Conservation (phyloP, 1,284 basidiomycete species). For the Sanghuangporus sanghuang region DNA sequence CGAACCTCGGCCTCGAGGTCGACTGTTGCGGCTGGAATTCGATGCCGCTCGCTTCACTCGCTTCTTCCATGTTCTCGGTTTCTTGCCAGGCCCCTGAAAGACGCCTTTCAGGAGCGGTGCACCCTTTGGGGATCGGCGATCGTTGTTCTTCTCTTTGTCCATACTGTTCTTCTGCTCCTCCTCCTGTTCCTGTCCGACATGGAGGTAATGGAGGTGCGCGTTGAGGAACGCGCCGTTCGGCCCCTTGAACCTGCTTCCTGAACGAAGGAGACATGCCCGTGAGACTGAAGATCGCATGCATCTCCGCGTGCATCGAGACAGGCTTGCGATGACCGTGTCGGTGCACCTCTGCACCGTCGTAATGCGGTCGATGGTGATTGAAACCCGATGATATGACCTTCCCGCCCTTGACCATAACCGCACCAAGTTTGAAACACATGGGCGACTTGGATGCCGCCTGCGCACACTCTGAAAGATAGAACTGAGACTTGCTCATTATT, state of each 20-base stretch:
- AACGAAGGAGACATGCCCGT: slow-evolving; percentile 49
- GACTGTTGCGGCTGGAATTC: neutral
- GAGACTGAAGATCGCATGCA: slow-evolving; percentile 51
- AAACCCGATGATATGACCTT: slow-evolving; percentile 49
- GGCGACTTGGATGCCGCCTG: slow-evolving; percentile 47
- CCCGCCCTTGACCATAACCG: slow-evolving; percentile 52
- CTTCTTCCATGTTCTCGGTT: slow-evolving; percentile 17
- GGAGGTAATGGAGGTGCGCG: slow-evolving; percentile 23
- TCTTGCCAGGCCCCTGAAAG: slow-evolving; percentile 21
- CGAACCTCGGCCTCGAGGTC: slow-evolving; percentile 2
- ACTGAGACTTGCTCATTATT: slow-evolving; percentile 44
- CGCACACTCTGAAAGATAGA: slow-evolving; percentile 48
- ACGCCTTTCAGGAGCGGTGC: slow-evolving; percentile 21
- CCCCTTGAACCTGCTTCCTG: slow-evolving; percentile 49
- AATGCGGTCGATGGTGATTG: slow-evolving; percentile 52
- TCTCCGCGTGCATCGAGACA: slow-evolving; percentile 57
- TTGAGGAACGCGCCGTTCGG: slow-evolving; percentile 30
- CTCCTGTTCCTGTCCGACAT: slow-evolving; percentile 21
- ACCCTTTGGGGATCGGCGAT: slow-evolving; percentile 21
- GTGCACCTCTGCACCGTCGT: slow-evolving; percentile 41
- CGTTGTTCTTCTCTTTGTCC: slow-evolving; percentile 18
- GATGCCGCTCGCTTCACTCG: slow-evolving; percentile 1
- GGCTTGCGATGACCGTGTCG: slow-evolving; percentile 43
- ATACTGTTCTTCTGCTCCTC: slow-evolving; percentile 20
- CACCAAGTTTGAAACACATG: slow-evolving; percentile 53